Base-by-base conservation (phyloP, 2,329 filamentous ascomycete species). In the Epichloe sibirici region DNA sequence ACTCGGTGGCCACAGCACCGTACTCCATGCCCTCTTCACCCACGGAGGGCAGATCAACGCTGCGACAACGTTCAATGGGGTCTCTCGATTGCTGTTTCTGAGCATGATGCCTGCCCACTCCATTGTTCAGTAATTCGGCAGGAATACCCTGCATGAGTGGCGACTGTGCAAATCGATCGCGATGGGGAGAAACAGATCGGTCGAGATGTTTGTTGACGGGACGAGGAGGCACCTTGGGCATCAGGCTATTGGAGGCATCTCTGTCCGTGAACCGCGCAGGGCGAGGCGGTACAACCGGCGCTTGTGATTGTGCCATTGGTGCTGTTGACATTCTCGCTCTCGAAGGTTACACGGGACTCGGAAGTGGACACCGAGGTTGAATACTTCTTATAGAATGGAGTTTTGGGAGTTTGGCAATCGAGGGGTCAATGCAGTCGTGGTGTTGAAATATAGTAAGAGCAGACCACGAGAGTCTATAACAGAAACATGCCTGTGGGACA, bases 1-100 rank as follows among this genome's bases (percentile, higher is more conserved):
- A 51, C 56, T 77, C 75, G n/a, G 74, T 72, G 37, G 74, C 62
- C 37, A 76, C 66, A 23, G 66, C 85, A 50, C 81, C 88, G 70
- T 96, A 96, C 71, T 96, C 91, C 59, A 77, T 82, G 57, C 91
- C 91, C 71, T 96, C 91, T 65, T 96, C 84, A 53, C 91, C 91
- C 52, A 95, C 77, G 1, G 86, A 86, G 15, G 91, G 91, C 65
- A 96, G 78, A 37, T 81, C 79, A 53, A 95, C 88, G 64, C 88
- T 94, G 48, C 82, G 79, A 38, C 86, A 81, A 49, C 88, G 85
- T 43, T 77, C 70, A 57, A 76, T 66, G 40, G 70, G 68, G 44
- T 77, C 72, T 49, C 64, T 66, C 57, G 66, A 62, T 58, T 63
- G 62, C 35, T 64, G 60, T n/a, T 59, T 57, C 34, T 57, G 51